Evolutionary conservation across 148 eudicot species (phyloP).

Genomic region (Talinum fruticosum): DNA sequence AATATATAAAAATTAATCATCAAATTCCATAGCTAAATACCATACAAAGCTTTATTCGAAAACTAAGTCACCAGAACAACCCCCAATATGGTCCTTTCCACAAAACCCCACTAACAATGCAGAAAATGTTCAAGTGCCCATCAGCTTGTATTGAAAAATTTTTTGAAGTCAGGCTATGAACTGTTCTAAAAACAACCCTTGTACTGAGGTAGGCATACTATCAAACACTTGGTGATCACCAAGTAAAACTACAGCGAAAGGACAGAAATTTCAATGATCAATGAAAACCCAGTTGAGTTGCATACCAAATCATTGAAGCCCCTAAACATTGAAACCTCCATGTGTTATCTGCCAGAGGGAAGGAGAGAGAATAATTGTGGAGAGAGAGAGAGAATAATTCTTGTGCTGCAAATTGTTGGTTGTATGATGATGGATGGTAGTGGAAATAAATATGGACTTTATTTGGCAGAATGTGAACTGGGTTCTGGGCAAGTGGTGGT

Average conservation of each 20-base stretch:
- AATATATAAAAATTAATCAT: neutral
- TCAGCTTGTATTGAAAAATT: neutral
- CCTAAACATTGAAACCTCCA: constrained; percentile 47
- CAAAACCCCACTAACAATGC: neutral
- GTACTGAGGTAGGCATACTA: neutral
- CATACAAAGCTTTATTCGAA: neutral
- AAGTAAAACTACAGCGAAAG: neutral
- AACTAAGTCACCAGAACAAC: neutral
- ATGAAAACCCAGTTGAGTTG: constrained; percentile 3
- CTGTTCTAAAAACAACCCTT: neutral
- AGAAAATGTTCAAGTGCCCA: neutral
- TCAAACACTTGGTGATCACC: neutral
- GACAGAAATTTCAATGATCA: neutral
- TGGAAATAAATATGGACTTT: neutral
- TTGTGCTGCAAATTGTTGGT: too few species aligned
- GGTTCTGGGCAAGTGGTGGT: constrained; percentile 12
- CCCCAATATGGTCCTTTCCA: neutral
- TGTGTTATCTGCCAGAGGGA: constrained; percentile 1
- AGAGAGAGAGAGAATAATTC: neutral
- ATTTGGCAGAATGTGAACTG: constrained; percentile 30
- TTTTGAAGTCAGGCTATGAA: neutral
- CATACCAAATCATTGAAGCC: constrained; percentile 32
- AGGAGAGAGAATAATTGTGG: constrained; percentile 5
- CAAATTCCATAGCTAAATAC: neutral
- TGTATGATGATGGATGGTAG: neutral